Percentiles rank a stretch among this genome's conserved stretches.
Evolutionary conservation across 371 early-diverging fungal genomes (phyloP).

Genomic region (Apophysomyces variabilis): DNA sequence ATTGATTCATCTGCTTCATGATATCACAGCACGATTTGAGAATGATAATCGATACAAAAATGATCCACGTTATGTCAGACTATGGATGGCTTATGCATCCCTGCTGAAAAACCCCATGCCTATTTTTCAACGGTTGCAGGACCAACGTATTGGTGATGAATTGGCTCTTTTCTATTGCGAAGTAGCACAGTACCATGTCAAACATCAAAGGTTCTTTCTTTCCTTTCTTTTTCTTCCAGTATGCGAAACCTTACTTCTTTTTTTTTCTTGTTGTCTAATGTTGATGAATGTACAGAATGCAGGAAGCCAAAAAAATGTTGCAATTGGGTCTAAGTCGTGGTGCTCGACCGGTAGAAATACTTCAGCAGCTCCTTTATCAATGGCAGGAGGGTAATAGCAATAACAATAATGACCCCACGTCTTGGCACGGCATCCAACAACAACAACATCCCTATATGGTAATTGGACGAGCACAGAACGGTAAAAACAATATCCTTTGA

Average conservation of each 20-base stretch:
- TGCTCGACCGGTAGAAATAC: constrained; percentile 27
- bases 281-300: constrained; percentile 11
- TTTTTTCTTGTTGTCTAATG: too few species aligned
- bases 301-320: constrained; percentile 24
- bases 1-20: constrained; percentile 18
- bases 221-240: too few species aligned
- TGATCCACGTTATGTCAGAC: constrained; percentile 34
- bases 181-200: constrained; percentile 23
- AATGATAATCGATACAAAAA: constrained; percentile 23
- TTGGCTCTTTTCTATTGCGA: constrained; percentile 34
- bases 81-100: constrained; percentile 37
- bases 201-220: constrained; percentile 10
- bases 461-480: too few species aligned
- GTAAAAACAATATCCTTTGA: too few species aligned
- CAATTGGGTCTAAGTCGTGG: constrained; percentile 24
- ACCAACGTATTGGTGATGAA: constrained; percentile 34
- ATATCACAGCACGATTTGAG: constrained; percentile 15
- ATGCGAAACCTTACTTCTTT: too few species aligned
- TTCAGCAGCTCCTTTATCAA: constrained; percentile 16
- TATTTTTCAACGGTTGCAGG: constrained; percentile 28
- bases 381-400: background rate
- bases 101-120: constrained; percentile 24
- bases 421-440: too few species aligned
- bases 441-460: too few species aligned
- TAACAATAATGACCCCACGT: too few species aligned